Evolutionary conservation across 306 rosid species (phyloP), one percentile per base, ranked within the genome.

Genomic region (Fagus crenata): DNA sequence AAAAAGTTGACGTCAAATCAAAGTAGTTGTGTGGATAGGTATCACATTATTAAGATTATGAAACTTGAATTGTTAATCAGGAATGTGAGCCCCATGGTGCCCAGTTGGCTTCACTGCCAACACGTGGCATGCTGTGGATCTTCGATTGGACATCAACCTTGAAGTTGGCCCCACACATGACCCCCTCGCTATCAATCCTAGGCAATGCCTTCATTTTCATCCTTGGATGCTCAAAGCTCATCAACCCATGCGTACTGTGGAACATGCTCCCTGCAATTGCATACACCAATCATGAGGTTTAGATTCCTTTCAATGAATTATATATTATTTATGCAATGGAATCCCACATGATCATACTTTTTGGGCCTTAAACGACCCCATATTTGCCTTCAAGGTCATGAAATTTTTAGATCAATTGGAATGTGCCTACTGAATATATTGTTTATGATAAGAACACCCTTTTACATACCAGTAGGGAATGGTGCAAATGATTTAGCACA

Each of bases 71-170:
- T 61, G n/a, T 14, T 53, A 5, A 13, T 58, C 40, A 75, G 37
- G 84, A 59, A 9, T 81, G 80, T 76, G 80, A 75, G 18, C 90
- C 91, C 96, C 97, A 92, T 14, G 81, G 36, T 13, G 96, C 86
- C 96, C 99, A 92, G 77, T 95, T 91, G 71, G 99, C 97, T 83
- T 91, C 99, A 72, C 99, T 95, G 1, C 99, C 99, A 9, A 95
- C 99, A 82, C 99, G 98, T 8, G 99, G 97, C 96, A 95, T 91
- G 77, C 69, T 78, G 18, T 58, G 86, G 32, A 77, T 67, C 80
- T 70, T 89, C 35, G 99, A 90, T 3, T 88, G 97, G 36, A 81
- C 84, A 64, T 95, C 99, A 3, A 88, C 97, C 86, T 89, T 90
- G 82, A 95, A 95, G 86, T 85, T 88, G 54, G 99, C 93, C 68